Base-by-base conservation (phyloP, 768 basidiomycete species). In the Lepiota venenata region DNA sequence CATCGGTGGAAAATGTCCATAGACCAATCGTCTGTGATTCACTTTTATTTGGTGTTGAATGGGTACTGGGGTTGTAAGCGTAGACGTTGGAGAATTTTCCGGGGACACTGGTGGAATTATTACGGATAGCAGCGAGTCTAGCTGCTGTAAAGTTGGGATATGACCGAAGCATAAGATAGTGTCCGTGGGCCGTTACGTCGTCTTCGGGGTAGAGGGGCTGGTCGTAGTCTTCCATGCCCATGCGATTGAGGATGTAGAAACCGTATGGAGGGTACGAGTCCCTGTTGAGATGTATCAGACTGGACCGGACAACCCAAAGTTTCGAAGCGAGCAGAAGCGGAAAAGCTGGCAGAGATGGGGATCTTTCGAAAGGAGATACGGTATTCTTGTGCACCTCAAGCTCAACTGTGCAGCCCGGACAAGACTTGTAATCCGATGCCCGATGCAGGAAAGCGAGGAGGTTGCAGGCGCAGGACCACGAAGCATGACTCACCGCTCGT, bases 241-340 rank as follows among this genome's bases (percentile, higher is more conserved):
- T 81, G 49, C 91, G 84, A 66, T 93, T 93, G 60, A 93, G 77
- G 56, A 93, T 85, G 65, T 87, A 93, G 62, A 91, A 84, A 6
- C 91, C 91, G 61, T 93, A 92, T 15, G 85, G 85, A 2, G 91
- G 91, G 66, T 91, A 91, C 25, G 81, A 75, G 53, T 84, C 78
- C 62, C 90, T 92, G 60, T 15, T 52, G 38, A 40, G n/a, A 56
- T 60, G 32, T 47, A 58, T 59, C 35, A 47, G 12, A 27, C 50
- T 42, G 52, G 42, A 45, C 38, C 15, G 37, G 48, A 51, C 8
- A 32, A 32, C 32, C 8, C 27, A 8, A 29, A n/a, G n/a, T 8
- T 29, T 29, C 27, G 27, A n/a, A n/a, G n/a, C n/a, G n/a, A n/a
- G n/a, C n/a, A n/a, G 32, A 32, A 4, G 32, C 10, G 5, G 25